Conservation (phyloP, 352 stramenopile species). For the Blastocystis sp. region DNA sequence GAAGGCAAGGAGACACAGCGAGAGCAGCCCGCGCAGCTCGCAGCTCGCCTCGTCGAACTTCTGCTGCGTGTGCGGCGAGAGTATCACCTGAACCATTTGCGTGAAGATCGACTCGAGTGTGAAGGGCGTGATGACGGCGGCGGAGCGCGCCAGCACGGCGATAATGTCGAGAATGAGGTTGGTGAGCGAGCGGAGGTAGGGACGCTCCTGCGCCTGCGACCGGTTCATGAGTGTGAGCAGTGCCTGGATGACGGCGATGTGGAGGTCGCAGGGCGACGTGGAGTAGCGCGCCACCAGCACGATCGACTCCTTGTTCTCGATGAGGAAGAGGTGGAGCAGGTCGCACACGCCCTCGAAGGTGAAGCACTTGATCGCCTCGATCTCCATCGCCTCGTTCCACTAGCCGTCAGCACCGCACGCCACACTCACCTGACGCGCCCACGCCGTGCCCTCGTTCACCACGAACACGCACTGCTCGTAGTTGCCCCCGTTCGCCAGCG, state of each 20-base stretch:
- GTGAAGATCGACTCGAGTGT: constrained; percentile 29
- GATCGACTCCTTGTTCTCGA: constrained; percentile 39
- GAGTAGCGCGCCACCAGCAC: constrained; percentile 18
- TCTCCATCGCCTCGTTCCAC: constrained; percentile 47
- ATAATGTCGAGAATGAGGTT: constrained; percentile 17
- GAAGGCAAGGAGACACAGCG: constrained; percentile 30
- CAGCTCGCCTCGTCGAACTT: constrained; percentile 4
- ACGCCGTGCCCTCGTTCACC: constrained; percentile 18
- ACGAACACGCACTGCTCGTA: constrained; percentile 8
- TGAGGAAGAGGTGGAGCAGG: constrained; percentile 43
- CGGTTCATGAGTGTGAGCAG: neutral
- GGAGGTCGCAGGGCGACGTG: constrained; percentile 5
- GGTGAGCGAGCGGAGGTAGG: constrained; percentile 11
- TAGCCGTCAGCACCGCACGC: neutral
- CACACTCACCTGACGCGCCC: neutral
- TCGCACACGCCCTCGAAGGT: constrained; percentile 16
- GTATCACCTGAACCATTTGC: constrained; percentile 14
- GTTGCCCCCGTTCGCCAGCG: neutral
- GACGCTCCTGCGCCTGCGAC: neutral
- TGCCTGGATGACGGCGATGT: constrained; percentile 29
- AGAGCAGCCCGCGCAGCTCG: neutral
- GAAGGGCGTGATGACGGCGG: neutral
- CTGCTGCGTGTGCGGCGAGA: constrained; percentile 41
- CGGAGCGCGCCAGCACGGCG: neutral
- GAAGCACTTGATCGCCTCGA: constrained; percentile 34